Evolutionary conservation across 768 basidiomycete genomes (phyloP).

Genomic region (Suillus cothurnatus): DNA sequence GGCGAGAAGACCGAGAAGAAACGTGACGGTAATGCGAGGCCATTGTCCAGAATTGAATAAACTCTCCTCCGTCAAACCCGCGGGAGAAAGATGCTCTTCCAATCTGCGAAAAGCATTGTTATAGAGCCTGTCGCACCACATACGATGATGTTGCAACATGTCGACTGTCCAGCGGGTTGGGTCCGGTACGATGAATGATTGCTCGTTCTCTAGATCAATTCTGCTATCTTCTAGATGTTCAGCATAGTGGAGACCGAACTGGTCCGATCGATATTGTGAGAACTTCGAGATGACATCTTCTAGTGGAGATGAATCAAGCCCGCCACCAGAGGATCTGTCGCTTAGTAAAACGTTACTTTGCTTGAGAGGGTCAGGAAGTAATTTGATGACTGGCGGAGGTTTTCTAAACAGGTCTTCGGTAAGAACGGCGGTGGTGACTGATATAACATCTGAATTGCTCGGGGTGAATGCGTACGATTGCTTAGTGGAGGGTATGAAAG

Average conservation of each 20-base stretch:
- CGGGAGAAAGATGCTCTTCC: slow-evolving; percentile 16
- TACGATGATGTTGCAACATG: slow-evolving; percentile 7
- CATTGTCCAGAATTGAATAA: slow-evolving; percentile 29
- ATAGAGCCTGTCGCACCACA: slow-evolving; percentile 5
- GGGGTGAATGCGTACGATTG: slow-evolving; percentile 6
- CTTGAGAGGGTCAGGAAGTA: background rate
- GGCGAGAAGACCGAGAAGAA: slow-evolving; percentile 32
- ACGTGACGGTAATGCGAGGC: slow-evolving; percentile 35
- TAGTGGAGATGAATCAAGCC: background rate
- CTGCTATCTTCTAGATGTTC: slow-evolving; percentile 14
- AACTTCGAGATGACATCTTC: background rate
- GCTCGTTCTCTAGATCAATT: slow-evolving; percentile 15
- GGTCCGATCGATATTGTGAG: background rate
- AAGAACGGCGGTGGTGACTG: background rate
- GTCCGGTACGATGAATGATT: background rate
- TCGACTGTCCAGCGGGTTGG: background rate
- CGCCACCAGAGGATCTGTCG: background rate
- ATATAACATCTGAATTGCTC: background rate
- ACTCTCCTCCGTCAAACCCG: slow-evolving; percentile 13
- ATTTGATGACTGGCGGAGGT: background rate
- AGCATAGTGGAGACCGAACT: slow-evolving; percentile 17
- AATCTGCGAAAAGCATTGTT: background rate
- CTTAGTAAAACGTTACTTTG: background rate
- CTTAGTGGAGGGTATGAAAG: background rate
- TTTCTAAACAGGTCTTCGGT: slow-evolving; percentile 4